Percentiles rank a stretch among this genome's conserved stretches.
phyloP scores from a whole-genome alignment of 352 stramenopile species.

The Phytophthora pisi region DNA sequence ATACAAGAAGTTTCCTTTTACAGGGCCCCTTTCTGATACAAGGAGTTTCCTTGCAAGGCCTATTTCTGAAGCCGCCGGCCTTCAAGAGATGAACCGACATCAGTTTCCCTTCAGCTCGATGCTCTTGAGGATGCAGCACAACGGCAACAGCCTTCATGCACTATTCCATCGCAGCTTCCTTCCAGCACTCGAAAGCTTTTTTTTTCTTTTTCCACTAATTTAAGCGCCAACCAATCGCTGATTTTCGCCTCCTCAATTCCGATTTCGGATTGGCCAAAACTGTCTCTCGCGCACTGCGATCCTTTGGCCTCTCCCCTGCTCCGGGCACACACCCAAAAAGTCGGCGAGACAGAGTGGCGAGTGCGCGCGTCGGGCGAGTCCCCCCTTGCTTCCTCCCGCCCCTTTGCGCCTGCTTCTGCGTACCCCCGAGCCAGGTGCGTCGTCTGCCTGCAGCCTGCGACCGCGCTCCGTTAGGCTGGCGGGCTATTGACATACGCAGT shows the following conservation, averaged over 20 bases:
- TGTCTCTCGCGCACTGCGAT: slow-evolving; percentile 11
- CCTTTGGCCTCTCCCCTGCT: slow-evolving; percentile 12
- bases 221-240: background rate
- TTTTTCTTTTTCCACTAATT: slow-evolving; percentile 6
- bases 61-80: too few species aligned
- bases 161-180: background rate
- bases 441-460: background rate
- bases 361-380: slow-evolving; percentile 7
- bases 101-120: background rate
- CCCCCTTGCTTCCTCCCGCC: slow-evolving; percentile 1
- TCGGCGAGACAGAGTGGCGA: slow-evolving; percentile 12
- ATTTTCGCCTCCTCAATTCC: background rate
- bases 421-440: slow-evolving; percentile 7
- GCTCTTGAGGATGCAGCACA: background rate
- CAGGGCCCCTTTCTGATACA: too few species aligned
- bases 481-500: background rate
- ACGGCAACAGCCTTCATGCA: slow-evolving; percentile 1
- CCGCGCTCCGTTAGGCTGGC: background rate
- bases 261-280: slow-evolving; percentile 31
- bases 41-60: too few species aligned
- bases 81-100: background rate
- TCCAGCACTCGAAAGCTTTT: background rate
- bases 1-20: background rate
- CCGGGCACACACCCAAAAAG: slow-evolving; percentile 29
- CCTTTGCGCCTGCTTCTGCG: background rate